Evolutionary conservation across 805 yeast species (phyloP).

Genomic region (Yarrowia osloensis): DNA sequence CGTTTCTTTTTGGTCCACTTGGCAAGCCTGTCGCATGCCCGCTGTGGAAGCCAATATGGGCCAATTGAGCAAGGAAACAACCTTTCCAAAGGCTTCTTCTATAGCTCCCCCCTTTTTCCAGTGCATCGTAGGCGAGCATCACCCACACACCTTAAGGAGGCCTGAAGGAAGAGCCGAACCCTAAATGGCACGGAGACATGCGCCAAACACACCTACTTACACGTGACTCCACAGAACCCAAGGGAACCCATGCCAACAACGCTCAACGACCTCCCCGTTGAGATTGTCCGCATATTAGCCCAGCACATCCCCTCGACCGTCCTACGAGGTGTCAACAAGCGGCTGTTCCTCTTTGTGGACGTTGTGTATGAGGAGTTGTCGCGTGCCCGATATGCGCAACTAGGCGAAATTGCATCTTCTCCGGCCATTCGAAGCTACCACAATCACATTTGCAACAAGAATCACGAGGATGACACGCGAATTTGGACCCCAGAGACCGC

Average conservation of each 20-base stretch:
- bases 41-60: not conserved
- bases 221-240: constrained; percentile 17
- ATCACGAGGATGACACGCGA: not conserved
- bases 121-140: no score
- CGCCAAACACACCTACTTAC: not conserved
- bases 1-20: not conserved
- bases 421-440: constrained; percentile 8
- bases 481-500: not conserved
- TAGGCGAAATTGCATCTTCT: not conserved
- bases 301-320: not conserved
- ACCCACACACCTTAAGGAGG: not conserved
- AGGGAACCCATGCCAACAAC: constrained; percentile 19
- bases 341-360: constrained; percentile 23
- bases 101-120: not conserved
- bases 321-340: constrained; percentile 18
- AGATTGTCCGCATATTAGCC: constrained; percentile 29
- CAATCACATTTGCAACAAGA: not conserved
- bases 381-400: constrained; percentile 17
- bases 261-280: constrained; percentile 31
- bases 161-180: not conserved
- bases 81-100: not conserved
- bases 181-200: not conserved
- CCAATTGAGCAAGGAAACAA: not conserved
- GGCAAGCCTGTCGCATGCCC: not conserved
- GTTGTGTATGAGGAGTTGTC: constrained; percentile 19